Conservation (phyloP, 495 filamentous ascomycete genomes). For the Cetradonia linearis region DNA sequence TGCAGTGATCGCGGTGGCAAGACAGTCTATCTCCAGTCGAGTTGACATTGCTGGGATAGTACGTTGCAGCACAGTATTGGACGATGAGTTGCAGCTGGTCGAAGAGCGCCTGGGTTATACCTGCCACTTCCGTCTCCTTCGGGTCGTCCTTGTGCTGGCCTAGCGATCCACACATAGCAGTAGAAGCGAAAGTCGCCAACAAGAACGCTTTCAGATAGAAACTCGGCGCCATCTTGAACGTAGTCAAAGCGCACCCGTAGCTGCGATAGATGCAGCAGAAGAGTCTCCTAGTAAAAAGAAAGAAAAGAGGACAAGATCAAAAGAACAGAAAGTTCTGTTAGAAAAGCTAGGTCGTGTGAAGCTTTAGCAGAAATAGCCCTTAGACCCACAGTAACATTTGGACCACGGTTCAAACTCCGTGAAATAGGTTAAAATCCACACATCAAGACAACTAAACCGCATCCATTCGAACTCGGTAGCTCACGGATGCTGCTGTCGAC, state of each 20-base stretch:
- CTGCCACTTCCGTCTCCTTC: neutral
- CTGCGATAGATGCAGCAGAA: neutral
- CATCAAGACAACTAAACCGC: neutral
- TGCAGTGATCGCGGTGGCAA: conserved; percentile 49
- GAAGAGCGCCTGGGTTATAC: conserved; percentile 7
- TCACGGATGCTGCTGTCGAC: neutral
- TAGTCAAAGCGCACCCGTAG: neutral
- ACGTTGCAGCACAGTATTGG: conserved; percentile 58
- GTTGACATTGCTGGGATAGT: conserved; percentile 49
- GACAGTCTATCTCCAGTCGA: conserved; percentile 38
- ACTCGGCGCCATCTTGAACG: neutral
- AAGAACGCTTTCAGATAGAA: neutral
- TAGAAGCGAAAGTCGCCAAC: neutral
- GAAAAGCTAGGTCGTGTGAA: no score
- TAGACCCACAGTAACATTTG: no score
- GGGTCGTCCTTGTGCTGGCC: neutral
- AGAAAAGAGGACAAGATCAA: no score
- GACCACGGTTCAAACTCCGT: neutral
- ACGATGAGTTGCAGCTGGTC: conserved; percentile 47
- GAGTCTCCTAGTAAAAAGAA: neutral
- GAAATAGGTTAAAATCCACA: neutral
- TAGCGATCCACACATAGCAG: neutral
- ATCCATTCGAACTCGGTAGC: neutral
- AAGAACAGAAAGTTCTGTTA: no score
- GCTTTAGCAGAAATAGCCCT: no score